Base-by-base conservation (phyloP, 768 basidiomycete species). In the Tylopilus subfusipes region DNA sequence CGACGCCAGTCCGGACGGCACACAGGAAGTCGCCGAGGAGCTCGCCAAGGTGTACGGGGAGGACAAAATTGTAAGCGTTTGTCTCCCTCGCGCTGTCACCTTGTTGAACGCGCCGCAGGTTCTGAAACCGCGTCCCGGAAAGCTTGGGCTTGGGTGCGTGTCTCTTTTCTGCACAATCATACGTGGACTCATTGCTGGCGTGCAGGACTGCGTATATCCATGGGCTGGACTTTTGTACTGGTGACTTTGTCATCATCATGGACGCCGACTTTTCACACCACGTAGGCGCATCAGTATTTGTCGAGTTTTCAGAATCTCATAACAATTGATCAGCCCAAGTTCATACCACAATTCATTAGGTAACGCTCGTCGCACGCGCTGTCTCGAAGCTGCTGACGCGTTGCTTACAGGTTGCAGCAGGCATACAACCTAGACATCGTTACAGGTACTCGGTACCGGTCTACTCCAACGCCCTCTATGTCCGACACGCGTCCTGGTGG, bases 211-310 rank as follows among this genome's bases (percentile, higher is more conserved):
- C 93, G 31, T 96, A 96, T 67, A 89, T 95, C 34, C 89, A 96
- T 66, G 93, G 93, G 13, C 76, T 96, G 45, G 86, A 91, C 62
- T 95, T 90, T 71, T 88, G 87, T 61, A 86, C 86, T 0, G 93
- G 93, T 10, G 90, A 92, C 71, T 96, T 94, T 73, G 91, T 94
- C 21, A 90, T 95, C 66, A 95, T 96, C 68, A 96, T 96, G 93
- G 93, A 96, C 63, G 93, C 93, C 48, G 93, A 96, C 73, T 94
- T 96, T 72, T 94, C 92, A 6, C 93, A 96, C 65, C 93, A 96
- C 61, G 93, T 93, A 73, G 42, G 88, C 73, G 19, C n/a, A 46
- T 48, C 27, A 1, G 18, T 27, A 4, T 2, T 2, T n/a, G 29
- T 11, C 30, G 14, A 2, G 39, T 42, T 24, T 25, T 45, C 29